Evolutionary conservation across 345 rosid species (phyloP), one percentile per base, ranked within the genome.

Genomic region (Lepidium sativum): DNA sequence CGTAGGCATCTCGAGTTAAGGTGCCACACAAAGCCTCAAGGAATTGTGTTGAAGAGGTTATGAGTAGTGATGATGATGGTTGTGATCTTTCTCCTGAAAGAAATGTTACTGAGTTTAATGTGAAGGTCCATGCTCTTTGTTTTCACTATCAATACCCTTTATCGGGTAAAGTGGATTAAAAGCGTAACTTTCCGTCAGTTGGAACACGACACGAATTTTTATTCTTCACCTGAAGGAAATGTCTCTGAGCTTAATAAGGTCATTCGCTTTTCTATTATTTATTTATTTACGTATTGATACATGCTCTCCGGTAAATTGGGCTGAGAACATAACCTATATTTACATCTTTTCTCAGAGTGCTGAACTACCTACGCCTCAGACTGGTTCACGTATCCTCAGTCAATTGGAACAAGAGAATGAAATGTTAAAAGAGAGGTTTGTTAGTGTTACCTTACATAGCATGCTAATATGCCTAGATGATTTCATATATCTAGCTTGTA

Each of bases 361-460:
- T 1, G 72, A 69, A 32, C 37, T 13, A 40, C 67, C 47, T n/a
- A 60, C 29, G 73, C 32, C 67, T 23, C 52, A 21, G 32, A 59
- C 78, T 32, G 67, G 69, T 77, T 37, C 67, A 27, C 50, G 29
- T 52, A 70, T 61, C 14, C 54, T 83, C 39, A 75, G 61, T 33
- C 54, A 54, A 67, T 64, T 92, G 67, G 83, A 78, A 37, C 82
- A 76, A 74, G 95, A 92, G 75, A 92, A 81, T 53, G 63, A 32
- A 21, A 77, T 61, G 56, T 77, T 89, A n/a, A 83, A 40, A 77
- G 79, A 81, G 16, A 81, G 95, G 91, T 92, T 6, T 41, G 44
- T 78, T 43, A 34, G 7, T 27, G 31, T 27, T 27, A 27, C 52
- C 11, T 71, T 40, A 11, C 20, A 9, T 52, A 35, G 61, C 23